These are phyloP conservation scores for Phialophora verrucosa DNA, from an alignment of 2,329 filamentous ascomycete genomes.

Conservation along the genomic window DNA sequence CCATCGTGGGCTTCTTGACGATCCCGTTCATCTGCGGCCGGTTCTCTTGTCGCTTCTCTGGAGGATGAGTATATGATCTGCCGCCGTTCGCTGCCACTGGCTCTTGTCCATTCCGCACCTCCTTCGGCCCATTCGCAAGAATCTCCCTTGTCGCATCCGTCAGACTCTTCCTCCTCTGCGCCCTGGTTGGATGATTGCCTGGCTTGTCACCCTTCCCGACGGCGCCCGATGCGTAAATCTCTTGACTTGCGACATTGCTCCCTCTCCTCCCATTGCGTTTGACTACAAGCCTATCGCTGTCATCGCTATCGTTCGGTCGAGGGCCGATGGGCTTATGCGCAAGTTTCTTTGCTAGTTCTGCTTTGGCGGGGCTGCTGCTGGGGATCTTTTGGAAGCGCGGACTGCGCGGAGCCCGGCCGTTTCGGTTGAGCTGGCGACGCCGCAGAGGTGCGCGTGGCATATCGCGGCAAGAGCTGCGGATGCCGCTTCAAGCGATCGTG, in stretches of 20 bases:
- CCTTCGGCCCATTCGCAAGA: conserved; percentile 23
- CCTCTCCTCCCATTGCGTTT: conserved; percentile 33
- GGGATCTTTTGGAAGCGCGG: conserved; percentile 17
- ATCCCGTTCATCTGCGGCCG: conserved; percentile 13
- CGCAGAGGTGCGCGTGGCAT: conserved; percentile 37
- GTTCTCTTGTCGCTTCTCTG: conserved; percentile 3
- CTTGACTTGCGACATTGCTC: conserved; percentile 29
- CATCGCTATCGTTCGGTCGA: conserved; percentile 37
- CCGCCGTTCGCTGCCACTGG: not conserved
- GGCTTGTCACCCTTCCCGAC: conserved; percentile 37
- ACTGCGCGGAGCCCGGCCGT: conserved; percentile 22
- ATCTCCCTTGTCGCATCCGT: conserved; percentile 30
- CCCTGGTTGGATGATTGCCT: conserved; percentile 34
- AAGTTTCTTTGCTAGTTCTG: conserved; percentile 35
- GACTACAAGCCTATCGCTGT: conserved; percentile 40
- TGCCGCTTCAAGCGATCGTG: not conserved
- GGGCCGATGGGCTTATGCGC: conserved; percentile 34
- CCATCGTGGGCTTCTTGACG: conserved; percentile 8
- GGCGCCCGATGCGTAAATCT: conserved; percentile 39
- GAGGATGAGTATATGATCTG: not conserved
- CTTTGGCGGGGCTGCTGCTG: conserved; percentile 29
- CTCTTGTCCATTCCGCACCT: conserved; percentile 11
- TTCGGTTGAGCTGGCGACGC: conserved; percentile 31
- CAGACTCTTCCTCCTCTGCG: conserved; percentile 36
- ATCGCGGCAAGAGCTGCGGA: conserved; percentile 4